Evolutionary conservation across 305 asterid species (phyloP), one percentile per base, ranked within the genome.

Genomic region (Plantago coronopus): DNA sequence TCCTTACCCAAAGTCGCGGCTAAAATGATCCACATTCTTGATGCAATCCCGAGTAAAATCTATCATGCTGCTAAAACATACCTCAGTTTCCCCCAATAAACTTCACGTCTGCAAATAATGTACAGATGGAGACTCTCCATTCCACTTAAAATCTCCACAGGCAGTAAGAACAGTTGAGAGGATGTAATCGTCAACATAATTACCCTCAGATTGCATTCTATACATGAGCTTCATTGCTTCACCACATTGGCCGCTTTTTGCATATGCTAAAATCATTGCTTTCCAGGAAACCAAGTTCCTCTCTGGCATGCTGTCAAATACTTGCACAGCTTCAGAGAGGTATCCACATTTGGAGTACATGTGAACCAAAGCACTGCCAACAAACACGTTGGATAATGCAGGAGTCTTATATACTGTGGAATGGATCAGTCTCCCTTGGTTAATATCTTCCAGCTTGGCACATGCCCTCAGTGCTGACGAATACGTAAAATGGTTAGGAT

Each of bases 161-260:
- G 85, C 71, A 15, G 87, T 75, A 58, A 90, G 84, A 62, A 90
- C 89, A 17, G 87, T 80, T 2, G 90, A 62, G 31, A 69, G 64
- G 40, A 78, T 73, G 57, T 78, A 82, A 67, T 87, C 96, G 54
- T 87, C 95, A 40, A 87, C 76, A 69, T 76, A 81, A 51, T 81
- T 72, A 46, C 90, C 89, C 71, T 87, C 97, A 11, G 81, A 84
- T 59, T 80, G 84, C 95, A 89, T 89, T 42, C 84, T 64, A 34
- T 85, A 85, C 82, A 87, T 62, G 64, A 87, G 93, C 74, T 85
- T 85, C 76, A 90, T 68, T 18, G 96, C 97, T 81, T 87, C 97
- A 2, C 80, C 70, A 59, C 90, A 90, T 8, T 19, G 63, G 40
- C 97, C 96, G 14, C 79, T 87, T 72, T 72, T 77, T 8, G 93